phyloP scores from a whole-genome alignment of 768 basidiomycete species.

The Boletellus ananas region DNA sequence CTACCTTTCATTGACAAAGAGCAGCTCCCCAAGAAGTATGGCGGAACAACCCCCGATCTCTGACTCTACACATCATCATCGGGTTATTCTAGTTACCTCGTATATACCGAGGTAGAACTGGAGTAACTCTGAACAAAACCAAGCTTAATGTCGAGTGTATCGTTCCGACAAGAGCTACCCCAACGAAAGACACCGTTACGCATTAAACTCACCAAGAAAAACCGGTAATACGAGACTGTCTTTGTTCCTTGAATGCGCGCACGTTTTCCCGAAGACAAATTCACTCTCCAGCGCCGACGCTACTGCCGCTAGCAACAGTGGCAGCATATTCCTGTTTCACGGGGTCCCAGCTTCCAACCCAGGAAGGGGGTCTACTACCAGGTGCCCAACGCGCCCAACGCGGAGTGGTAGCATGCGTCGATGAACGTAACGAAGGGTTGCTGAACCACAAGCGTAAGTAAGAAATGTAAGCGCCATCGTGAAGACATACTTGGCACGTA shows the following conservation, averaged over 20 bases:
- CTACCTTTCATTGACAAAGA: conserved; percentile 50
- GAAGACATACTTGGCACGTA: conserved; percentile 48
- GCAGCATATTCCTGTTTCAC: conserved; percentile 43
- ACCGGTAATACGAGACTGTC: background rate
- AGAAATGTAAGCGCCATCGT: background rate
- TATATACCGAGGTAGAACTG: background rate
- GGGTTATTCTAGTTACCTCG: background rate
- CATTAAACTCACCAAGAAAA: background rate
- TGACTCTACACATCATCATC: background rate
- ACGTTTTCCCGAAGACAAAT: background rate
- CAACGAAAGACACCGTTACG: background rate
- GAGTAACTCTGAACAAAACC: background rate
- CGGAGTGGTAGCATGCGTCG: conserved; percentile 5
- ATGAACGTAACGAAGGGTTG: conserved; percentile 24
- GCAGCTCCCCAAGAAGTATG: conserved; percentile 67
- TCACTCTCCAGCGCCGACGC: conserved; percentile 25
- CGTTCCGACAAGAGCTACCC: too few species aligned
- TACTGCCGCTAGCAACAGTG: conserved; percentile 37
- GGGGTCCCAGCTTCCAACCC: conserved; percentile 41
- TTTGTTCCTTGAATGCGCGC: background rate
- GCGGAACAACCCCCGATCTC: conserved; percentile 48
- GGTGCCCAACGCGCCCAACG: conserved; percentile 26
- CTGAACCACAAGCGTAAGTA: conserved; percentile 12
- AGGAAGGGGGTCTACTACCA: conserved; percentile 33
- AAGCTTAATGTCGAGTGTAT: too few species aligned